phyloP scores from a whole-genome alignment of 371 early-diverging fungal genomes.

The Gilbertella persicaria region DNA sequence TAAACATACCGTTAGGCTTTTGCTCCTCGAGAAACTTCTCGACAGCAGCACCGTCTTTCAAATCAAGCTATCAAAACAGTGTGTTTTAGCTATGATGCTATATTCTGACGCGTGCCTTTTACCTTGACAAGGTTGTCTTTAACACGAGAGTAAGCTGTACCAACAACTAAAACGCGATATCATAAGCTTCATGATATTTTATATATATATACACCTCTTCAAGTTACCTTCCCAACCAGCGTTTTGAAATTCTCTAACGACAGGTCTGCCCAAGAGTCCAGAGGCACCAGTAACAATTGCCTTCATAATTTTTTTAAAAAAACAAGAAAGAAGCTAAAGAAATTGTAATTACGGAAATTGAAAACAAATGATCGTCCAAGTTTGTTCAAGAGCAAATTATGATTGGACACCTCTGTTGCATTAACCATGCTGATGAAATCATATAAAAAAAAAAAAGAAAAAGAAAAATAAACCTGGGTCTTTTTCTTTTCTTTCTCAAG shows the following conservation, averaged over 20 bases:
- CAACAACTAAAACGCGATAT: slow-evolving; percentile 60
- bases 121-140: slow-evolving; percentile 60
- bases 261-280: slow-evolving; percentile 83
- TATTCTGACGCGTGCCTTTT: background rate
- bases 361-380: no score
- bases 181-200: no score
- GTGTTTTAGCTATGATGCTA: background rate
- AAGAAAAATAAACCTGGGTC: no score
- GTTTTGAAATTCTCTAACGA: slow-evolving; percentile 52
- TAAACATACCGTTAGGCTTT: slow-evolving; percentile 59
- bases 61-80: slow-evolving; percentile 55
- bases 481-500: no score
- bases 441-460: no score
- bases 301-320: slow-evolving; percentile 37
- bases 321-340: no score
- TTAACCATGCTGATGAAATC: no score
- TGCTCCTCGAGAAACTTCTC: slow-evolving; percentile 54
- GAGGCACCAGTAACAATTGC: slow-evolving; percentile 81
- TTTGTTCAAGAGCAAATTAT: no score
- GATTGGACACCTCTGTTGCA: no score
- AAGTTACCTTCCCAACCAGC: slow-evolving; percentile 54
- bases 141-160: slow-evolving; percentile 72
- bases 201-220: background rate
- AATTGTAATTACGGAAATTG: no score
- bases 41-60: slow-evolving; percentile 60